Percentiles rank a stretch among this genome's conserved stretches.
phyloP scores from a whole-genome alignment of 106 monocot species.

The Dendrobium huoshanense region DNA sequence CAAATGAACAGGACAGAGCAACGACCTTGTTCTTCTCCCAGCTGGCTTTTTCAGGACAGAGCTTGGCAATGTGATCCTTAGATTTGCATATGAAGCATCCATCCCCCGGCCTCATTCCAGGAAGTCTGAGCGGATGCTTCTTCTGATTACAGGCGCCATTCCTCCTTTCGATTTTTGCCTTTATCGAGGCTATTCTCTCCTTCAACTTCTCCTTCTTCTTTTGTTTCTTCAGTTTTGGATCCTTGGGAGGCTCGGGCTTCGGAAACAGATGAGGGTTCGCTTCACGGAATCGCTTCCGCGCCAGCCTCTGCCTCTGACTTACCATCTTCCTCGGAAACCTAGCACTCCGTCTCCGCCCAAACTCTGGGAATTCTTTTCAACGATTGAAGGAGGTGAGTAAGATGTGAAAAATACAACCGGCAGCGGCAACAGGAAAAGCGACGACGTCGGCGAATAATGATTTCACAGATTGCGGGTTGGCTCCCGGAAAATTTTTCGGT shows the following conservation, averaged over 20 bases:
- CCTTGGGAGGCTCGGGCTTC: conserved; percentile 15
- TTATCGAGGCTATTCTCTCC: conserved; percentile 19
- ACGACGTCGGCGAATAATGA: background rate
- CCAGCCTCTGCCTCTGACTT: conserved; percentile 63
- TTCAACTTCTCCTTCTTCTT: conserved; percentile 37
- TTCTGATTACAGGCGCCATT: conserved; percentile 5
- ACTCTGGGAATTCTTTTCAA: background rate
- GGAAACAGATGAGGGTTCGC: conserved; percentile 62
- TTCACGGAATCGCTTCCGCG: conserved; percentile 62
- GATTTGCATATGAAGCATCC: conserved; percentile 91
- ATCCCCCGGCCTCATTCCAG: conserved; percentile 91
- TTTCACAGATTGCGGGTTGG: background rate
- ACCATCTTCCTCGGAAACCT: conserved; percentile 46
- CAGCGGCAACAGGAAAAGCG: background rate
- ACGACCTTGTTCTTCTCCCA: conserved; percentile 91
- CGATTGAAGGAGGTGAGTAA: background rate
- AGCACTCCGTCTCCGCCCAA: background rate
- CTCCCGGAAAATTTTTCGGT: background rate
- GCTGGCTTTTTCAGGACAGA: conserved; percentile 62
- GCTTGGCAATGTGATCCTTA: conserved; percentile 70
- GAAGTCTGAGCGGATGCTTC: conserved; percentile 75
- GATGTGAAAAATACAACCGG: background rate
- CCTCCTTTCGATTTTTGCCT: conserved; percentile 9
- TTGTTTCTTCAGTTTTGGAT: conserved; percentile 11
- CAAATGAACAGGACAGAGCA: background rate